These are phyloP conservation scores for Cladosporium sp. DNA, from an alignment of 2,329 filamentous ascomycete species.

Conservation along the genomic window DNA sequence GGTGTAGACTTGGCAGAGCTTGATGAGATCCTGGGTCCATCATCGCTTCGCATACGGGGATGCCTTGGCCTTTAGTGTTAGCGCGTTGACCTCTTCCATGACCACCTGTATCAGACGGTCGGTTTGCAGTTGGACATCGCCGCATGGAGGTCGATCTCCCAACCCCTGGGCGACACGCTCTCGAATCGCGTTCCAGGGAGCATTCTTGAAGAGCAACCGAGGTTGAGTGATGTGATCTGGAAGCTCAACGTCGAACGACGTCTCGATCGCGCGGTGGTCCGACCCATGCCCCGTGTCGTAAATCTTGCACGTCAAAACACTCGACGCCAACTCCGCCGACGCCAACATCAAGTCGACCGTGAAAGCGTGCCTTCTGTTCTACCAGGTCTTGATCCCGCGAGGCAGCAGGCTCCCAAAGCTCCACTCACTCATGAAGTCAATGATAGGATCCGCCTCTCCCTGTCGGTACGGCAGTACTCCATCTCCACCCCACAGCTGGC, in stretches of 20 bases:
- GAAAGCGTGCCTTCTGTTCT: not conserved
- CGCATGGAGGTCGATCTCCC: not conserved
- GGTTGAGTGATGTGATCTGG: not conserved
- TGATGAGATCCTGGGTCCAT: not conserved
- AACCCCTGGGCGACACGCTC: not conserved
- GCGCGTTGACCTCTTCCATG: not conserved
- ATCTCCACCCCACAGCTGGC: no score
- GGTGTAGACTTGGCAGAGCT: not conserved
- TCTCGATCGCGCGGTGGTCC: not conserved
- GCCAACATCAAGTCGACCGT: not conserved
- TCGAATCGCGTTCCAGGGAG: not conserved
- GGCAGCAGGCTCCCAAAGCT: slow-evolving; percentile 15
- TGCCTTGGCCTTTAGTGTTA: not conserved
- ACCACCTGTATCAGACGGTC: not conserved
- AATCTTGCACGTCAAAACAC: not conserved
- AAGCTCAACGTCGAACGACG: not conserved
- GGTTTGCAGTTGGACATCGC: not conserved
- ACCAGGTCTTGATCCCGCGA: slow-evolving; percentile 20
- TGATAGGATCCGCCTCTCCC: no score
- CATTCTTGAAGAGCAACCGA: not conserved
- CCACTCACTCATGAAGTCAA: no score
- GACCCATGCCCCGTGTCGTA: not conserved
- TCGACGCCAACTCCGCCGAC: not conserved
- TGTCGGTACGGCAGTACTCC: no score
- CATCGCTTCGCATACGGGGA: not conserved